A percentile compares a stretch with the other conserved stretches of the same genome.
phyloP scores from a whole-genome alignment of 1,284 basidiomycete species.

The Neolentinus lepideus region DNA sequence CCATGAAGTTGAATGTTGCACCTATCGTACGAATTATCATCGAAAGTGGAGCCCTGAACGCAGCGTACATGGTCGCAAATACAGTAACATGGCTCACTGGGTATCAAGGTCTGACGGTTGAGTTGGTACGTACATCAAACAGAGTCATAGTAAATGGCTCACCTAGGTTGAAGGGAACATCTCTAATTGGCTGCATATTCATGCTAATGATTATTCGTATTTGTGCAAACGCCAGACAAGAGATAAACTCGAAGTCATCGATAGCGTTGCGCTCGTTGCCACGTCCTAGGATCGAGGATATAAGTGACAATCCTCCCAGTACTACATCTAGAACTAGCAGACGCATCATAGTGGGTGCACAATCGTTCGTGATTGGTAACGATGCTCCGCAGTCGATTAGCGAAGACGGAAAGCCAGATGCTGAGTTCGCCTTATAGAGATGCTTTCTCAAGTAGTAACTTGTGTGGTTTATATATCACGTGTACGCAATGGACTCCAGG shows the following conservation, averaged over 20 bases:
- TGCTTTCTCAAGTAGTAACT: too few species aligned
- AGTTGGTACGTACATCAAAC: slow-evolving; percentile 8
- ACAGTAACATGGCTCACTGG: slow-evolving; percentile 8
- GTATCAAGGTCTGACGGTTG: slow-evolving; percentile 10
- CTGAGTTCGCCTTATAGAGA: too few species aligned
- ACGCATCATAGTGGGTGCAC: too few species aligned
- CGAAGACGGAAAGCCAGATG: too few species aligned
- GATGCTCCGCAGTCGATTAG: too few species aligned
- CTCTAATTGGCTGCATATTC: slow-evolving; percentile 12
- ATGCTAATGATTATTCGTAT: slow-evolving; percentile 10
- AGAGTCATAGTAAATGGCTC: background rate
- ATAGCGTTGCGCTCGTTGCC: background rate
- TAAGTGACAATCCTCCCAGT: too few species aligned
- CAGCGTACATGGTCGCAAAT: slow-evolving; percentile 12
- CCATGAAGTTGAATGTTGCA: slow-evolving; percentile 3
- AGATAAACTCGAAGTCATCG: background rate
- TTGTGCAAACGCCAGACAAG: background rate
- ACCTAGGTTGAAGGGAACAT: slow-evolving; percentile 6
- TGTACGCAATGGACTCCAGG: too few species aligned
- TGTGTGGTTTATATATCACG: too few species aligned
- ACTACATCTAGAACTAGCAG: too few species aligned
- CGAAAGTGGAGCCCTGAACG: slow-evolving; percentile 13
- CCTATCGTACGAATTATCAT: slow-evolving; percentile 12
- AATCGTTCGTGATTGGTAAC: too few species aligned
- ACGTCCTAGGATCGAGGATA: background rate